Evolutionary conservation across 495 filamentous ascomycete genomes (phyloP).

Genomic region (Friedmanniomyces endolithicus): DNA sequence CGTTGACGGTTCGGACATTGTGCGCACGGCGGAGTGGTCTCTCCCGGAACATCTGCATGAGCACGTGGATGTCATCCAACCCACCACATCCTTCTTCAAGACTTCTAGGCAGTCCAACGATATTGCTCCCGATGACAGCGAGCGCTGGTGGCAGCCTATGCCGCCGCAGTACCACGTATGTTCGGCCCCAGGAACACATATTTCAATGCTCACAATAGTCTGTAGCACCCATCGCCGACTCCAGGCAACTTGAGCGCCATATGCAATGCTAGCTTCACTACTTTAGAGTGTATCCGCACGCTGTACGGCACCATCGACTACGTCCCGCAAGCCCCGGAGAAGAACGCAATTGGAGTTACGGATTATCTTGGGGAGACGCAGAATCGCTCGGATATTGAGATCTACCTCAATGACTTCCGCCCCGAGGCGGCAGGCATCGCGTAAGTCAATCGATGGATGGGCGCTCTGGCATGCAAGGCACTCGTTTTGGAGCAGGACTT

Average conservation of each 20-base stretch:
- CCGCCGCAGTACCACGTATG: neutral
- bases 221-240: neutral
- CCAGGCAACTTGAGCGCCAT: slow-evolving; percentile 21
- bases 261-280: slow-evolving; percentile 42
- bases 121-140: neutral
- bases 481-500: too few relatives aligned
- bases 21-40: slow-evolving; percentile 39
- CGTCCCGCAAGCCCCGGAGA: slow-evolving; percentile 29
- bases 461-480: too few relatives aligned
- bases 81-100: slow-evolving; percentile 51
- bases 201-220: too few relatives aligned
- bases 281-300: slow-evolving; percentile 41
- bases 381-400: slow-evolving; percentile 38
- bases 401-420: slow-evolving; percentile 38
- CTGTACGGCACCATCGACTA: slow-evolving; percentile 45
- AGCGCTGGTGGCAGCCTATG: neutral
- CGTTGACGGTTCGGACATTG: slow-evolving; percentile 29
- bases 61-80: slow-evolving; percentile 53
- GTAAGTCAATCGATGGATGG: too few relatives aligned
- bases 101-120: neutral
- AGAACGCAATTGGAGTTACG: slow-evolving; percentile 38
- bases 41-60: slow-evolving; percentile 41
- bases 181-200: too few relatives aligned
- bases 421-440: slow-evolving; percentile 37
- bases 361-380: slow-evolving; percentile 40